Base-by-base conservation (phyloP, 768 basidiomycete genomes). In the Paxillus involutus region DNA sequence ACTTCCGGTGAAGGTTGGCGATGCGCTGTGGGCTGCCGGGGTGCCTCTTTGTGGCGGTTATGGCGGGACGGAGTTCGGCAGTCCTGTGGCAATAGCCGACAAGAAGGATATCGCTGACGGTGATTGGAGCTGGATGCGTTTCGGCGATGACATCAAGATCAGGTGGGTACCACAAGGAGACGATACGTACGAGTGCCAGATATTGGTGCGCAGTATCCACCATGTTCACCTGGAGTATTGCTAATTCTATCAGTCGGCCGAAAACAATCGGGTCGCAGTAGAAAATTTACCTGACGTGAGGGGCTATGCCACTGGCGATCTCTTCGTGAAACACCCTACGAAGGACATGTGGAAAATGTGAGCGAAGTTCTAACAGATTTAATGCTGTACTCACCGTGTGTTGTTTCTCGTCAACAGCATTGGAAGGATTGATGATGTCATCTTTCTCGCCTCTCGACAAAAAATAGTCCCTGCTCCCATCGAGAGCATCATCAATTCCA, bases 311-410 rank as follows among this genome's bases (percentile, higher is more conserved):
- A 78, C 75, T 0, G 70, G 71, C 0, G 80, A 80, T 60, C 53
- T 81, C 4, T 77, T 75, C 49, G 54, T 71, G 12, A 70, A 61
- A 24, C 80, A 81, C 54, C 79, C 80, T 0, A 74, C 74, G 0
- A 75, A 73, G 24, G 58, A 69, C 2, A 35, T 14, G 35, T 35
- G 35, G 35, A 12, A 14, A 35, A 35, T 35, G 35, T 35, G 35
- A 10, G 12, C 11, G 14, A 44, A 4, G 13, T 14, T 5, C 13
- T 32, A 13, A 35, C 13, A 13, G 35, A 14, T 1, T 14, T 12
- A 35, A 35, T 35, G 35, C 12, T 12, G 26, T 26, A 5, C 26
- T 26, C 26, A 26, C 26, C 21, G 21, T 26, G 26, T 26, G 26
- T 26, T 6, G 4, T 26, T 26, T 26, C 26, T 26, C 26, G 26